A percentile compares a stretch with the other conserved stretches of the same genome.
phyloP scores from a whole-genome alignment of 2,329 filamentous ascomycete genomes.

The Botrytis galanthina region DNA sequence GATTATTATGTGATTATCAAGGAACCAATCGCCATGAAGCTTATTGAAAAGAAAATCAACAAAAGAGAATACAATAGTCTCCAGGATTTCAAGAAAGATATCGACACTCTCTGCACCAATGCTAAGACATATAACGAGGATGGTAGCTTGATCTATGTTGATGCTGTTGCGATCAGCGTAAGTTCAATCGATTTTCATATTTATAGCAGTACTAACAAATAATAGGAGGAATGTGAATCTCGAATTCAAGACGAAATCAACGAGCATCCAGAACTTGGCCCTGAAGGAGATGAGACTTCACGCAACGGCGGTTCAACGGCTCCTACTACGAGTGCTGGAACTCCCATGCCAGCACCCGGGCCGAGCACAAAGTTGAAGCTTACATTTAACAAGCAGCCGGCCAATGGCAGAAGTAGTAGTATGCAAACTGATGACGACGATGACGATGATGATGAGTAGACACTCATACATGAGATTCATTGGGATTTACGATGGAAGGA shows the following conservation, averaged over 20 bases:
- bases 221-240: constrained; percentile 55
- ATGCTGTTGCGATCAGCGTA: constrained; percentile 92
- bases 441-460: constrained; percentile 39
- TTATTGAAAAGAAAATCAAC: constrained; percentile 93
- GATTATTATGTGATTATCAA: constrained; percentile 95
- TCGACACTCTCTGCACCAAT: constrained; percentile 82
- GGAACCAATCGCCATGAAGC: constrained; percentile 92
- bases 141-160: constrained; percentile 83
- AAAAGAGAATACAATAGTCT: constrained; percentile 86
- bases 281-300: constrained; percentile 48
- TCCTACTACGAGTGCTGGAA: constrained; percentile 59
- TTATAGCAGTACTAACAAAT: constrained; percentile 39
- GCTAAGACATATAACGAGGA: constrained; percentile 97
- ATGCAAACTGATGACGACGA: constrained; percentile 55
- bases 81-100: constrained; percentile 77
- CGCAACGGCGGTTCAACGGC: constrained; percentile 41
- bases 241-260: constrained; percentile 54
- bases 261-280: constrained; percentile 52
- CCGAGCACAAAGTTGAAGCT: constrained; percentile 60
- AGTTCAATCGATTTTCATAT: constrained; percentile 39
- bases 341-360: constrained; percentile 59
- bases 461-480: constrained; percentile 20
- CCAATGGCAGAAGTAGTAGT: constrained; percentile 42
- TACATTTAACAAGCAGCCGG: constrained; percentile 49
- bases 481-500: constrained; percentile 20